Base-by-base conservation (phyloP, 495 filamentous ascomycete genomes). In the Schizothecium vesticola region DNA sequence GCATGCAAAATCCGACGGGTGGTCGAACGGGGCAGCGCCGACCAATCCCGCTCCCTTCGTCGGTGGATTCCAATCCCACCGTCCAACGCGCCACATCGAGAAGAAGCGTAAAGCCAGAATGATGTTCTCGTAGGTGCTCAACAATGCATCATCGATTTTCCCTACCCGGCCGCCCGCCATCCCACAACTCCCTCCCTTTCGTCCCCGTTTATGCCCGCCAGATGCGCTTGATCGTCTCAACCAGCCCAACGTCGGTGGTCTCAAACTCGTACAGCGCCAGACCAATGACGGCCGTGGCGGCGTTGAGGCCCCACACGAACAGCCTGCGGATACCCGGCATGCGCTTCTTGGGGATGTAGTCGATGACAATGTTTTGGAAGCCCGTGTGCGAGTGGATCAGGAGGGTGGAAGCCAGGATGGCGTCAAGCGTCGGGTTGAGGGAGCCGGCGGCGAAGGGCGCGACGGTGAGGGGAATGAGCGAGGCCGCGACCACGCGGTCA, bases 171-270 rank as follows among this genome's bases (percentile, higher is more conserved):
- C 19, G 43, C 6, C 16, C 19, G 31, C 0, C 43, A 51, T 51
- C 43, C 19, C 43, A n/a, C 0, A n/a, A 3, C 11, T 12, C 4
- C 43, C 43, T n/a, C 19, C 19, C 19, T 3, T 3, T 51, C 43
- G 31, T 26, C 63, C 51, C 24, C 28, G 0, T 56, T 70, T 79
- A 85, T 73, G 93, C 93, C 69, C 83, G 89, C 93, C 93, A 97
- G 71, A 96, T 83, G 70, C 90, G 86, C 85, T 90, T 92, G 69
- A 96, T 83, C 29, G 90, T 89, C 84, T 96, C 93, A 19, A 92
- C 97, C 66, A 99, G 75, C 64, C 95, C 95, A 55, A 99, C 93
- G 74, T 99, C 95, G 76, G 97, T 97, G n/a, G 95, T 99, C 88
- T 99, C 94, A 77, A 98, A 97, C 83, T 97, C 93, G 81, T 98